phyloP scores from a whole-genome alignment of 768 basidiomycete genomes.

The Dioszegia aurantiaca region DNA sequence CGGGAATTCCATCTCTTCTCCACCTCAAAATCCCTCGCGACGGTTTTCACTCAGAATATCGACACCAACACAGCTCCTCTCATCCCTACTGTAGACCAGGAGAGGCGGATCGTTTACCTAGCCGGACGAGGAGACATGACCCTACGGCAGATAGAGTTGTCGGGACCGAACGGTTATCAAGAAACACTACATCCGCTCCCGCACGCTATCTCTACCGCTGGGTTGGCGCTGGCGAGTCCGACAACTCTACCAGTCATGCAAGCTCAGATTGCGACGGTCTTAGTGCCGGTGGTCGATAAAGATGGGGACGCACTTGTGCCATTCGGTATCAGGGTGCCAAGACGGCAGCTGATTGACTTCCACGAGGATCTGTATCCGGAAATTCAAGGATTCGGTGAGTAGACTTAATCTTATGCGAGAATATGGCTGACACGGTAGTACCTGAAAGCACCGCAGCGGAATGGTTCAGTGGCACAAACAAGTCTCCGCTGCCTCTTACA shows the following conservation, averaged over 20 bases:
- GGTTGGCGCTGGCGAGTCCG: constrained; percentile 39
- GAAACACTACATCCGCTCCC: constrained; percentile 43
- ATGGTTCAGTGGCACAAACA: constrained; percentile 31
- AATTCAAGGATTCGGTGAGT: constrained; percentile 28
- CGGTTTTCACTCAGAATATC: constrained; percentile 33
- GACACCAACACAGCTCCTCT: constrained; percentile 50
- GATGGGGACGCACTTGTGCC: constrained; percentile 50
- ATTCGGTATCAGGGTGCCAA: constrained; percentile 46
- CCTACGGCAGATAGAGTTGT: constrained; percentile 49
- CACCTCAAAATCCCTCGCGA: constrained; percentile 16
- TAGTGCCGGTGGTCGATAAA: constrained; percentile 42
- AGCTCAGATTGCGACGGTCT: constrained; percentile 49
- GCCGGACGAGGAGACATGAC: constrained; percentile 52
- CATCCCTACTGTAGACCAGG: constrained; percentile 46
- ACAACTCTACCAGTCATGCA: constrained; percentile 49
- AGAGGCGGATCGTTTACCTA: constrained; percentile 49
- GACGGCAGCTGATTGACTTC: constrained; percentile 53
- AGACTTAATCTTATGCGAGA: background rate
- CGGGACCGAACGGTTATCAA: constrained; percentile 39
- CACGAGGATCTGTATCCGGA: constrained; percentile 52
- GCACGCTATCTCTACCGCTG: constrained; percentile 31
- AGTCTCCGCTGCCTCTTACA: constrained; percentile 22
- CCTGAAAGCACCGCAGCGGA: constrained; percentile 27
- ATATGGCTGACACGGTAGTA: constrained; percentile 17
- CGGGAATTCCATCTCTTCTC: constrained; percentile 47